Percentiles rank a stretch among this genome's conserved stretches.
phyloP scores from a whole-genome alignment of 495 filamentous ascomycete species.

The Elasticomyces elasticus region DNA sequence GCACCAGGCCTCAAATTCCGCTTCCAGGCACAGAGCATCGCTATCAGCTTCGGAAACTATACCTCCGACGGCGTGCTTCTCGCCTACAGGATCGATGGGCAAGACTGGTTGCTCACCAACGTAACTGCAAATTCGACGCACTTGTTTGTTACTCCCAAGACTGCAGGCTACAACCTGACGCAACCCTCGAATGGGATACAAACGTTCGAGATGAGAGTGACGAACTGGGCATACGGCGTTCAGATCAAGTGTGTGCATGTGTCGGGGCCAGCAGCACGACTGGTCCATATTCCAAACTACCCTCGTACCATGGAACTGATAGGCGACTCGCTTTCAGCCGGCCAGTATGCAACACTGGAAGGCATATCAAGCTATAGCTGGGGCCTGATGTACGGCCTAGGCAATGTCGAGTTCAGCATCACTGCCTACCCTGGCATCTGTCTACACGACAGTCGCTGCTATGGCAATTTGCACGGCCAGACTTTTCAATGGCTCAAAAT shows the following conservation, averaged over 20 bases:
- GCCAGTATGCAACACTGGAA: constrained; percentile 57
- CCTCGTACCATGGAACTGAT: constrained; percentile 54
- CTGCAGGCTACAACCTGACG: constrained; percentile 33
- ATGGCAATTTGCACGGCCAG: constrained; percentile 40
- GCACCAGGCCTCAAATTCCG: constrained; percentile 55
- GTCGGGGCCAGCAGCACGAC: constrained; percentile 32
- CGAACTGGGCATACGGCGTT: constrained; percentile 58
- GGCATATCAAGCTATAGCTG: constrained; percentile 51
- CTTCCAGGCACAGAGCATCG: constrained; percentile 38
- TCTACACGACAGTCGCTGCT: constrained; percentile 5
- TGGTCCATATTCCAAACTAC: constrained; percentile 44
- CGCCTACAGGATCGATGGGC: constrained; percentile 51
- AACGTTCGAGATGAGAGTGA: constrained; percentile 48
- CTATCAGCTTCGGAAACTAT: constrained; percentile 51
- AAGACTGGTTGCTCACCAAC: constrained; percentile 61
- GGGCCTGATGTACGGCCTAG: constrained; percentile 48
- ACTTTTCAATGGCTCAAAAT: constrained; percentile 58
- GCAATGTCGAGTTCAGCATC: constrained; percentile 53
- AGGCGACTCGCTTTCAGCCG: constrained; percentile 50
- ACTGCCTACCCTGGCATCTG: constrained; percentile 34
- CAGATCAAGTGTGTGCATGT: constrained; percentile 51
- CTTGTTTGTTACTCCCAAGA: constrained; percentile 43
- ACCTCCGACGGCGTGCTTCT: constrained; percentile 49
- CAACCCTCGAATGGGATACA: constrained; percentile 33
- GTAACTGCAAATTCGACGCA: constrained; percentile 52